Evolutionary conservation across 2,329 filamentous ascomycete species (phyloP).

Genomic region (Tolypocladium inflatum): DNA sequence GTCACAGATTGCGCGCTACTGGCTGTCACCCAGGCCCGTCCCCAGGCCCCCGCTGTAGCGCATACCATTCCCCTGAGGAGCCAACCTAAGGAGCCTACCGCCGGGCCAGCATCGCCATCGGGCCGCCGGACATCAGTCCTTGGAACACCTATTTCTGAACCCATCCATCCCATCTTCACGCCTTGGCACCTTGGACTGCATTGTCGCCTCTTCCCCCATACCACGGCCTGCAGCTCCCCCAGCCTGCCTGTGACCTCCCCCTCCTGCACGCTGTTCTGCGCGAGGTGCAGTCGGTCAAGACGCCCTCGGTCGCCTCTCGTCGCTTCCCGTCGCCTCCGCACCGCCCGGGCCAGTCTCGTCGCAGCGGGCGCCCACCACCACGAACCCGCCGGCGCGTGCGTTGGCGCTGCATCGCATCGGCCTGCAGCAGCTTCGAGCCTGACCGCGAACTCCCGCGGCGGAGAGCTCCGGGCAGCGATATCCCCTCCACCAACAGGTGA

Average conservation of each 20-base stretch:
- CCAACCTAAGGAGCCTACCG: not conserved
- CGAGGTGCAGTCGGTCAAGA: constrained; percentile 3
- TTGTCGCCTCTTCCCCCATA: not conserved
- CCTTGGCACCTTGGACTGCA: not conserved
- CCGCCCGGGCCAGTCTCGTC: not conserved
- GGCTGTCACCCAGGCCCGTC: not conserved
- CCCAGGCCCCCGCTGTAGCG: not conserved
- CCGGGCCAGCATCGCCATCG: not conserved
- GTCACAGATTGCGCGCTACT: not conserved
- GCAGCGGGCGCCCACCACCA: not conserved
- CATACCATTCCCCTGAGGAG: not conserved
- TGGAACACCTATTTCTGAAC: not conserved
- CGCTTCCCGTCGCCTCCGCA: no score
- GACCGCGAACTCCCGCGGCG: not conserved
- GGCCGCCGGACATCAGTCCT: not conserved
- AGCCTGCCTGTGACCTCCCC: not conserved
- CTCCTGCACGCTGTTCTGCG: not conserved
- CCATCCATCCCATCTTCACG: not conserved
- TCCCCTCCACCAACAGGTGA: not conserved
- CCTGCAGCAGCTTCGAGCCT: not conserved
- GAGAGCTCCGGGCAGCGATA: constrained; percentile 1
- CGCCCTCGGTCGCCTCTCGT: not conserved
- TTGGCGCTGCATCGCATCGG: constrained; percentile 1
- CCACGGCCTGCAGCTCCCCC: not conserved
- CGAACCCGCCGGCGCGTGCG: not conserved